Conservation (phyloP, 2,329 filamentous ascomycete species). For the Aspergillus piperis region DNA sequence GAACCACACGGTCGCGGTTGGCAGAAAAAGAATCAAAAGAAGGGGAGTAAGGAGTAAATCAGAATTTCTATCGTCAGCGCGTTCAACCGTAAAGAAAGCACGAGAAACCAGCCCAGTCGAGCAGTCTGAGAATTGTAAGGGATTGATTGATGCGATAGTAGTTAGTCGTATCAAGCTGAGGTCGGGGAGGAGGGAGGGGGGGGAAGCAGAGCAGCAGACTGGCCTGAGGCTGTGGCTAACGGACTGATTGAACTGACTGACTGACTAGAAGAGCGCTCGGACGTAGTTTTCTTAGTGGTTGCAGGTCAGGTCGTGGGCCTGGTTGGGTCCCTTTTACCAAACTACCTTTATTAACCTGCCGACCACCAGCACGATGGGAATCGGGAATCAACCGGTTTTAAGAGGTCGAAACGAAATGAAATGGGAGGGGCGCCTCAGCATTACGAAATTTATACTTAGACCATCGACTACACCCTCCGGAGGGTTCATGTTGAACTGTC, state of each 20-base stretch:
- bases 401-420: background rate
- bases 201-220: too few relatives aligned
- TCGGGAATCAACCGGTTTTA: background rate
- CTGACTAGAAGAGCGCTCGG: conserved; percentile 16
- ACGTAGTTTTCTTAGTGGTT: conserved; percentile 11
- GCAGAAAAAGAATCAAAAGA: background rate
- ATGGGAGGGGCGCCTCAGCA: background rate
- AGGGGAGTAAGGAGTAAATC: too few relatives aligned
- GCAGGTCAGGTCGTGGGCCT: conserved; percentile 10
- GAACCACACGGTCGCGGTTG: conserved; percentile 6
- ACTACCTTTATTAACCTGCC: background rate
- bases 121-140: too few relatives aligned
- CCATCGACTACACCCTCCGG: background rate
- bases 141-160: background rate
- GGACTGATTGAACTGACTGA: too few relatives aligned
- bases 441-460: background rate
- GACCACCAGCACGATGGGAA: background rate
- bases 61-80: too few relatives aligned
- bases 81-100: too few relatives aligned
- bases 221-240: conserved; percentile 18
- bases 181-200: background rate
- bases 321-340: background rate
- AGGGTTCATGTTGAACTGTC: background rate
- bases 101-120: too few relatives aligned
- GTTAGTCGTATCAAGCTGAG: conserved; percentile 4